A percentile compares a stretch with the other conserved stretches of the same genome.
Evolutionary conservation across 768 basidiomycete species (phyloP).

Genomic region (Serendipita sp.): DNA sequence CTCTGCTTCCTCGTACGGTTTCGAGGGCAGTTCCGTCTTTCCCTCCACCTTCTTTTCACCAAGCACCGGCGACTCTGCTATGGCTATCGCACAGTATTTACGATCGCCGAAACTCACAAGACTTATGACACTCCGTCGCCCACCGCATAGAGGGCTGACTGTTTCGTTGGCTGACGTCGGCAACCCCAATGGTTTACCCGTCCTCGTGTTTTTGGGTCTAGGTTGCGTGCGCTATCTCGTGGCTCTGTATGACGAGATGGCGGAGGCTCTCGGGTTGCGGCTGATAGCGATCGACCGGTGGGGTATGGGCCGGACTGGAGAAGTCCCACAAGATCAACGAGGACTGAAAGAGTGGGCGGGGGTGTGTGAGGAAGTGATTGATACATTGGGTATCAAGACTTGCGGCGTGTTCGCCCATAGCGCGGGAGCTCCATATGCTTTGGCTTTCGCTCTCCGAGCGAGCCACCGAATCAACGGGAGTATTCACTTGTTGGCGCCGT

Average conservation of each 20-base stretch:
- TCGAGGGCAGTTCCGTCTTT: constrained; percentile 20
- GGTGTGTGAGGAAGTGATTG: constrained; percentile 81
- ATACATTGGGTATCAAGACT: constrained; percentile 54
- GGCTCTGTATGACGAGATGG: constrained; percentile 94
- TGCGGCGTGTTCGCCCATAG: constrained; percentile 92
- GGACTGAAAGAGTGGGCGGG: constrained; percentile 84
- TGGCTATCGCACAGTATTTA: constrained; percentile 69
- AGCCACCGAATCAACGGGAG: constrained; percentile 67
- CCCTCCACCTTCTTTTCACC: constrained; percentile 19
- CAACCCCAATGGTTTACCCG: constrained; percentile 64
- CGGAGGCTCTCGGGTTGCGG: constrained; percentile 66
- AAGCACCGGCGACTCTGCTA: constrained; percentile 35
- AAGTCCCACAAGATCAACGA: constrained; percentile 37
- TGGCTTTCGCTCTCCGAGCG: constrained; percentile 67
- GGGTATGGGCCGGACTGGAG: constrained; percentile 82
- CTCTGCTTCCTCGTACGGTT: constrained; percentile 32
- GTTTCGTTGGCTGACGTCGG: constrained; percentile 94
- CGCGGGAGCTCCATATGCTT: constrained; percentile 86
- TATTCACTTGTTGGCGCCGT: constrained; percentile 81
- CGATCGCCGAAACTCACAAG: constrained; percentile 78
- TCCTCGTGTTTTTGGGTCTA: constrained; percentile 83
- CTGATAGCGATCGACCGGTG: constrained; percentile 92
- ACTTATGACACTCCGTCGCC: constrained; percentile 57
- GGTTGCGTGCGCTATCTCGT: constrained; percentile 91
- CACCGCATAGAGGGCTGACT: constrained; percentile 61